phyloP scores from a whole-genome alignment of 2,329 filamentous ascomycete species.

The Trichoderma simmonsii region DNA sequence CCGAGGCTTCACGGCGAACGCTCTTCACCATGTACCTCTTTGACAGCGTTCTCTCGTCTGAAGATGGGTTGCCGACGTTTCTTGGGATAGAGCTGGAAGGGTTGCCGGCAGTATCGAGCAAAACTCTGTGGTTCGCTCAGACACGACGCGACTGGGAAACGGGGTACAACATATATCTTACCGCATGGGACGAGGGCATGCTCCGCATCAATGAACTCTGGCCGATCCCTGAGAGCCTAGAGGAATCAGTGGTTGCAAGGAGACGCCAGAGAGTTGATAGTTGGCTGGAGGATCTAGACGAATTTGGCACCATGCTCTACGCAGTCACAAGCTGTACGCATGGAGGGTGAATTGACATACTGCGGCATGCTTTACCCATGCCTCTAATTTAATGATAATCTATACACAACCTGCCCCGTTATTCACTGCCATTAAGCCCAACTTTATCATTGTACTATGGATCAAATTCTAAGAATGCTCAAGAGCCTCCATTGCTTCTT shows the following conservation, averaged over 20 bases:
- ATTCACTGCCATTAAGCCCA: background rate
- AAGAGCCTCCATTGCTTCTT: conserved; percentile 12
- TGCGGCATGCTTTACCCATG: background rate
- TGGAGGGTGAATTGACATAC: conserved; percentile 25
- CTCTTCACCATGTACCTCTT: conserved; percentile 53
- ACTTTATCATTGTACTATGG: background rate
- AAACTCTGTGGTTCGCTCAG: conserved; percentile 42
- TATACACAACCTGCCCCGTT: background rate
- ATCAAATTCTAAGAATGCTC: background rate
- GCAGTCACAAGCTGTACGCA: conserved; percentile 47
- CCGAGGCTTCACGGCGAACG: conserved; percentile 50
- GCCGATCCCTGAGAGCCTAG: conserved; percentile 35
- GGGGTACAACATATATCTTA: conserved; percentile 41
- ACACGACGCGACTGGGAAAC: conserved; percentile 40
- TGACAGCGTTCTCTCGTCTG: conserved; percentile 45
- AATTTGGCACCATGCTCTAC: conserved; percentile 54
- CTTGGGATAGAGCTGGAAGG: conserved; percentile 47
- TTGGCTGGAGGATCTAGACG: conserved; percentile 51
- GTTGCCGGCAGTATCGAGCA: conserved; percentile 41
- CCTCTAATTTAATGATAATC: background rate
- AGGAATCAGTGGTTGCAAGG: conserved; percentile 29
- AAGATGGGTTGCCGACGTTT: conserved; percentile 44
- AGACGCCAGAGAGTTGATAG: conserved; percentile 41
- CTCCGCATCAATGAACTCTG: conserved; percentile 52
- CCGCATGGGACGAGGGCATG: conserved; percentile 39